phyloP scores from a whole-genome alignment of 2,329 filamentous ascomycete species.

The Eutypella sp. region DNA sequence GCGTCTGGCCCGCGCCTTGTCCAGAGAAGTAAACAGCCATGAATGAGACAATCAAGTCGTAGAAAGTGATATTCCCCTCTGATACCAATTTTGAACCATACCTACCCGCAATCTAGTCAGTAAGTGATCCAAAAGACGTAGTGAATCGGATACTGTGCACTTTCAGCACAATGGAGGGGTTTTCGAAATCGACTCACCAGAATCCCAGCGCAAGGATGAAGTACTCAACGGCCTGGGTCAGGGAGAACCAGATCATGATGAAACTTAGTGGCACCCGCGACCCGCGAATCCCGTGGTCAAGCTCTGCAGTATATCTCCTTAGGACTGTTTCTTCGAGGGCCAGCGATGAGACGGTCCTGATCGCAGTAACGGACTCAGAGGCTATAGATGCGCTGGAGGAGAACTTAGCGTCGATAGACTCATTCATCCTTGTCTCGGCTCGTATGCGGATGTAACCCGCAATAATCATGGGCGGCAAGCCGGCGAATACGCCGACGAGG shows the following conservation, averaged over 20 bases:
- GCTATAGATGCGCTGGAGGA: conserved; percentile 38
- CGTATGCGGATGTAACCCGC: conserved; percentile 38
- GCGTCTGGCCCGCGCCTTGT: conserved; percentile 36
- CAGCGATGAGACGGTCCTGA: conserved; percentile 39
- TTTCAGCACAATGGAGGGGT: no score
- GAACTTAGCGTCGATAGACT: conserved; percentile 29
- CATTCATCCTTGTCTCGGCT: conserved; percentile 36
- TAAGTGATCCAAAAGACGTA: no score
- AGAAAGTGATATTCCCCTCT: conserved; percentile 31
- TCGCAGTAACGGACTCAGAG: conserved; percentile 39
- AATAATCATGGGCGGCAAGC: conserved; percentile 34
- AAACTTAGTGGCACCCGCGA: conserved; percentile 7
- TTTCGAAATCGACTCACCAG: conserved; percentile 28
- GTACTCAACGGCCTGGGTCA: conserved; percentile 26
- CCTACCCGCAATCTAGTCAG: conserved; percentile 25
- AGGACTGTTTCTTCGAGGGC: conserved; percentile 31
- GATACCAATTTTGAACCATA: conserved; percentile 34
- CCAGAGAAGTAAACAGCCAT: conserved; percentile 44
- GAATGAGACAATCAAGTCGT: conserved; percentile 47
- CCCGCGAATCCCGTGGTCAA: conserved; percentile 17
- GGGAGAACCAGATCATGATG: conserved; percentile 19
- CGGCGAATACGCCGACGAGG: conserved; percentile 37
- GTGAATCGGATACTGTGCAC: no score
- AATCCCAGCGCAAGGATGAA: conserved; percentile 30
- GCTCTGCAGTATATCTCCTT: conserved; percentile 26